A percentile compares a stretch with the other conserved stretches of the same genome.
Evolutionary conservation across 2,329 filamentous ascomycete species (phyloP).

Genomic region (Fusarium nanum): DNA sequence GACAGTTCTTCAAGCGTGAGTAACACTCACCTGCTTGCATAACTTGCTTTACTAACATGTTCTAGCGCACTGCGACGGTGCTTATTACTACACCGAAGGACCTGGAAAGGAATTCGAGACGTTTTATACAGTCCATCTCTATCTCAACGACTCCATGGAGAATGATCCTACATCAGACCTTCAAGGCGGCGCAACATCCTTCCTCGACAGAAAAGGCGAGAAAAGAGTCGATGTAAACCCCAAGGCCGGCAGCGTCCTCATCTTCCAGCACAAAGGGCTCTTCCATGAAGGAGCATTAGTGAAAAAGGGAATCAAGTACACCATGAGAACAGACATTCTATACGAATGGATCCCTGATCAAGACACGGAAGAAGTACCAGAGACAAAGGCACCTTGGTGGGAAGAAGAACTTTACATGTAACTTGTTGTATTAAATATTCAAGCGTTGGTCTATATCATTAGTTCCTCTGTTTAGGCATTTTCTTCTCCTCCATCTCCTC

Average conservation of each 20-base stretch:
- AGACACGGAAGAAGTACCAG: neutral
- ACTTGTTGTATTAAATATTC: slow-evolving; percentile 9
- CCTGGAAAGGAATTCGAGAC: slow-evolving; percentile 56
- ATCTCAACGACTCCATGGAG: slow-evolving; percentile 49
- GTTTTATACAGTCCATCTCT: slow-evolving; percentile 68
- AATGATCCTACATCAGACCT: slow-evolving; percentile 47
- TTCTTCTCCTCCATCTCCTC: slow-evolving; percentile 84
- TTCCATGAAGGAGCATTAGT: slow-evolving; percentile 67
- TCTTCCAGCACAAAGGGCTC: slow-evolving; percentile 67
- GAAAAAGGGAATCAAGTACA: slow-evolving; percentile 64
- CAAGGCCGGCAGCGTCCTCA: slow-evolving; percentile 67
- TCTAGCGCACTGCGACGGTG: slow-evolving; percentile 74
- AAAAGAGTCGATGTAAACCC: slow-evolving; percentile 65
- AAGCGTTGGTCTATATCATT: slow-evolving; percentile 5
- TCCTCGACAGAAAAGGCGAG: slow-evolving; percentile 58
- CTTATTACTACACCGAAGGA: slow-evolving; percentile 67
- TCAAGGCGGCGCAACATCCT: slow-evolving; percentile 67
- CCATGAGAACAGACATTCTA: slow-evolving; percentile 66
- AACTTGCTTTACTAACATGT: neutral
- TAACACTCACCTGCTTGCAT: too few species aligned
- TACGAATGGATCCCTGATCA: slow-evolving; percentile 53
- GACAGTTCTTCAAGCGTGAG: slow-evolving; percentile 76
- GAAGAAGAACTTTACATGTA: neutral
- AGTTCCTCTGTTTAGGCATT: slow-evolving; percentile 54
- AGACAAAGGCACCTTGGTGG: slow-evolving; percentile 7